Base-by-base conservation (phyloP, 2,329 filamentous ascomycete species). In the Penicillium polonicum region DNA sequence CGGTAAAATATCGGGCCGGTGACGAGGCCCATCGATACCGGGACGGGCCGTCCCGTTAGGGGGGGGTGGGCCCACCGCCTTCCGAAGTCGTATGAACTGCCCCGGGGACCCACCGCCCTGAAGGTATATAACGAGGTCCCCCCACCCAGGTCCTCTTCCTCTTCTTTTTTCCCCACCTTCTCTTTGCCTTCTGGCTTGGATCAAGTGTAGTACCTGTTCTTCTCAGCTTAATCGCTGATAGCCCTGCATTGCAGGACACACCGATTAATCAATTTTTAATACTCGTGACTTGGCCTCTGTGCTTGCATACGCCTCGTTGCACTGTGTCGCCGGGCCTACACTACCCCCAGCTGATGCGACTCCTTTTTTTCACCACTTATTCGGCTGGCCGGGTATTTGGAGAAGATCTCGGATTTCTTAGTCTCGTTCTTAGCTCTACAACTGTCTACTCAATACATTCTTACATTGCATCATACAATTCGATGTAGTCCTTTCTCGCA, bases 121-220 rank as follows among this genome's bases (percentile, higher is more conserved):
- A 3, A 10, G 42, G 42, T 44, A 46, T 23, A 46, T 17, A 33
- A 13, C 13, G 29, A 21, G 2, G 2, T 7, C 15, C 6, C 35
- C 62, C 66, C 62, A 4, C 29, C 10, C 10, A 9, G 25, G 8
- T 58, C 68, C 60, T 62, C 70, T 73, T 76, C 72, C 68, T 73
- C 72, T 68, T 72, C 74, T 72, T 68, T 72, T 61, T 73, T 74
- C 65, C 74, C 67, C 70, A 78, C 75, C 76, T 79, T 79, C 74
- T 77, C 74, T 75, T 76, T 77, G 75, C 79, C 77, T 78, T 80
- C 80, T 76, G 76, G 85, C 85, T 89, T 88, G 89, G 88, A 91
- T 91, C 88, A 91, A 90, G 87, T 90, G 87, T 90, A 91, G 88
- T 91, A 91, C 92, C 91, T 93, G 90, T 92, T 92, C 88, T 91